Evolutionary conservation across 2,329 filamentous ascomycete species (phyloP), one percentile per base, ranked within the genome.

Genomic region (Ophiostoma ulmi): DNA sequence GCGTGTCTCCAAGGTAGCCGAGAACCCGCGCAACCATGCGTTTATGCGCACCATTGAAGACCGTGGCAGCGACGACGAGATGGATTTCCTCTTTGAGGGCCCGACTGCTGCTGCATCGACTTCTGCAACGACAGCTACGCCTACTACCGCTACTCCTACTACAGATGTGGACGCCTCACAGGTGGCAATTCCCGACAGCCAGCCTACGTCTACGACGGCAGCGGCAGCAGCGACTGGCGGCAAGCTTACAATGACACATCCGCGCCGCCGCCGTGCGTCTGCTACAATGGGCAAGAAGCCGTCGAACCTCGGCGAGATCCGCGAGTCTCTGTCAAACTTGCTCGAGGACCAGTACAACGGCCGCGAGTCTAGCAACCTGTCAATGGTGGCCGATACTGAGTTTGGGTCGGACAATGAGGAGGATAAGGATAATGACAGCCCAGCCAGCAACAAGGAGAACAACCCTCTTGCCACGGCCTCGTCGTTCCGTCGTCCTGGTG

Each of bases 1-100:
- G 79, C 92, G 93, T 52, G 88, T 99, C 75, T 92, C 91, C 77
- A 94, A 94, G 79, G 92, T 98, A 73, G 93, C 92, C 44, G 89
- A 93, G 77, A 93, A 96, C 76, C 92, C 92, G 1, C 94, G 94
- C 77, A 94, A 93, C 78, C 86, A 91, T 73, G 95, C 95, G 0
- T 99, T 99, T 81, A 85, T 99, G 75, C 89, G 89, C 74, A 93
- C 93, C 7, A 91, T 99, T 69, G 93, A 97, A 76, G 94, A 97
- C 77, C 87, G 87, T 68, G 91, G 90, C 71, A 84, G 85, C 75
- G 91, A 92, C 65, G 90, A 95, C 70, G 90, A 93, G 70, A 86
- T 91, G 79, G 91, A 94, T 74, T 90, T 97, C 75, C 80, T 93
- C 10, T 76, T 78, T 67, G 75, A 77, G 76, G 80, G 74, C 78